Base-by-base conservation (phyloP, 495 filamentous ascomycete species). In the Immersiella caudata region DNA sequence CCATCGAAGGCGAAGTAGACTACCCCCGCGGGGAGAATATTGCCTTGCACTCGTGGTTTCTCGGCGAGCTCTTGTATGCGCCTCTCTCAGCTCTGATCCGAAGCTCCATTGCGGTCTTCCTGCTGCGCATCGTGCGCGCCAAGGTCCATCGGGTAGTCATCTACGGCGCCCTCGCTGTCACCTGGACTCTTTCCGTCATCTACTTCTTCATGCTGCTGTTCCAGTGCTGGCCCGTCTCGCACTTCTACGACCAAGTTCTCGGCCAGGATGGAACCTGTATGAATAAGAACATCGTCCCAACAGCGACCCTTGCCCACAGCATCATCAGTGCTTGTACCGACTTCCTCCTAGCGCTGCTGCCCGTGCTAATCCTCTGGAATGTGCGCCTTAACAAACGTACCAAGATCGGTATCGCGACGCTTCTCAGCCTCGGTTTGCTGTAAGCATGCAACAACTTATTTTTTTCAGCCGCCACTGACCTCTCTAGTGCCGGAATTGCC, bases 191-290 rank as follows among this genome's bases (percentile, higher is more conserved):
- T 52, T 73, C 76, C 14, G 56, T 73, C 46, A 65, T 70, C 24
- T 79, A 75, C 60, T 80, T 81, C 73, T 79, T 82, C 67, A 26
- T 81, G 36, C 62, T 78, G 5, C 1, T 79, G 7, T 79, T 81
- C 50, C 79, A 79, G 68, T 81, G 80, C 74, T 62, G 25, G 0
- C 79, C 79, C 6, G 26, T 75, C 1, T 71, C 68, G 6, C 77
- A 76, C 64, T 82, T 81, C 64, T 83, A 80, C 75, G 54, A 62
- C 12, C 72, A 75, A 65, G 70, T 74, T 22, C 57, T 69, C 22
- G 68, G 69, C 2, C 26, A 50, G 26, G 57, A 67, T 18, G 78
- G 80, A 7, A 65, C 25, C 6, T 84, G 82, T 69, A 64, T 35
- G 29, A 69, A 75, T 49, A 62, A 57, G 21, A 35, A 52, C 11